A percentile compares a stretch with the other conserved stretches of the same genome.
Conservation (phyloP, 768 basidiomycete genomes). For the Saitozyma sp. region DNA sequence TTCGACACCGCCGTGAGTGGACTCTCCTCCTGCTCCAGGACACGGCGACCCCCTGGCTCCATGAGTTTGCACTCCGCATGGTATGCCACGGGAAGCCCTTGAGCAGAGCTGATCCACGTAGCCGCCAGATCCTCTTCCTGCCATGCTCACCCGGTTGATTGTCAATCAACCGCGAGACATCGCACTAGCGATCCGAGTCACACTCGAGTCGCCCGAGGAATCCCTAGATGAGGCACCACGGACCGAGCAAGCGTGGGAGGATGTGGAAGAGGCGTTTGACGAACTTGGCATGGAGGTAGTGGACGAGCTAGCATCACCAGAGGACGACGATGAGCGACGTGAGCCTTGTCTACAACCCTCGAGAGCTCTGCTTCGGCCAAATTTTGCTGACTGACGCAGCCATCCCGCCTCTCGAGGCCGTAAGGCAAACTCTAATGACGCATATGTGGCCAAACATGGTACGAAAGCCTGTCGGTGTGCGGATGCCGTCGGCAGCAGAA, state of each 20-base stretch:
- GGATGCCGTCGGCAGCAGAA: background rate
- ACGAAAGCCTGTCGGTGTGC: slow-evolving; percentile 24
- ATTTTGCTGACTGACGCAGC: slow-evolving; percentile 7
- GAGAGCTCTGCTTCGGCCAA: background rate
- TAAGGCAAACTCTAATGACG: slow-evolving; percentile 43
- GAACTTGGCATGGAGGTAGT: slow-evolving; percentile 25
- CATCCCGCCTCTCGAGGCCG: slow-evolving; percentile 25
- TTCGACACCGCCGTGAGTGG: slow-evolving; percentile 26
- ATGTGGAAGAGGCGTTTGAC: slow-evolving; percentile 19
- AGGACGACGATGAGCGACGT: slow-evolving; percentile 43
- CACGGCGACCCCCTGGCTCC: too few species aligned
- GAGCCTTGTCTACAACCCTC: slow-evolving; percentile 9
- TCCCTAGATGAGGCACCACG: background rate
- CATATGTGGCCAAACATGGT: slow-evolving; percentile 46
- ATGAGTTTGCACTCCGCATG: too few species aligned
- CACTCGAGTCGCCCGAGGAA: background rate
- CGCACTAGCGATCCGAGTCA: slow-evolving; percentile 26
- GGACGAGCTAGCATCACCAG: slow-evolving; percentile 14
- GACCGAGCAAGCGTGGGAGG: slow-evolving; percentile 2
- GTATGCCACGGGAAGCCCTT: background rate
- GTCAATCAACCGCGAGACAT: slow-evolving; percentile 32
- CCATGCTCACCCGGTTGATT: slow-evolving; percentile 18
- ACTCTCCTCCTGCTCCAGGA: background rate
- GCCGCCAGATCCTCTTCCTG: slow-evolving; percentile 26
- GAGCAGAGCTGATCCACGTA: background rate